Evolutionary conservation across 1,284 basidiomycete species (phyloP).

Genomic region (Phellopilus nigrolimitatus): DNA sequence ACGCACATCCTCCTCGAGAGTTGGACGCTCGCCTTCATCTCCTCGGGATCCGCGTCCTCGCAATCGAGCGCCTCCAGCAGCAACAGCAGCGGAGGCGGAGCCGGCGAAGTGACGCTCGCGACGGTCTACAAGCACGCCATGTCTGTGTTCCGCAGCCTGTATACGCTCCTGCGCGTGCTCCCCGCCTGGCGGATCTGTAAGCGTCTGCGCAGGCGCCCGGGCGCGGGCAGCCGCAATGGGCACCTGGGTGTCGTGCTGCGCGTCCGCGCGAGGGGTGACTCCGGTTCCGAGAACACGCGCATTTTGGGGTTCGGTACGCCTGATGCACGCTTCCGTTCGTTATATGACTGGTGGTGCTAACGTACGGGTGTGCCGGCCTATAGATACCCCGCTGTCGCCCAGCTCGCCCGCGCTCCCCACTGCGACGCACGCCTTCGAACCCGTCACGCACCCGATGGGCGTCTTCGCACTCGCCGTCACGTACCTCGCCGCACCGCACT

Average conservation of each 20-base stretch:
- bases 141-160: constrained; percentile 70
- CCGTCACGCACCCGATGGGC: constrained; percentile 65
- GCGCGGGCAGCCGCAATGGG: constrained; percentile 38
- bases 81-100: too few species aligned
- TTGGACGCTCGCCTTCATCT: constrained; percentile 55
- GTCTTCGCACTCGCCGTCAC: constrained; percentile 53
- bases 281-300: constrained; percentile 25
- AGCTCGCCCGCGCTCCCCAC: constrained; percentile 42
- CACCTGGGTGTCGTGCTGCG: constrained; percentile 51
- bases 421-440: constrained; percentile 51
- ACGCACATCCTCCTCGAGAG: constrained; percentile 66
- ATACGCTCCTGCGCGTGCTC: constrained; percentile 61
- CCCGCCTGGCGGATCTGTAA: constrained; percentile 70
- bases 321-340: constrained; percentile 13
- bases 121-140: constrained; percentile 81
- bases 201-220: constrained; percentile 46
- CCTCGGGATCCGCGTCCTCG: constrained; percentile 22
- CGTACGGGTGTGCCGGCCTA: constrained; percentile 13
- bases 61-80: constrained; percentile 2
- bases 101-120: constrained; percentile 52
- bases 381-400: constrained; percentile 40
- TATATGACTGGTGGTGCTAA: too few species aligned
- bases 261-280: constrained; percentile 34
- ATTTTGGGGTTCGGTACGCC: constrained; percentile 38
- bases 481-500: constrained; percentile 62